Base-by-base conservation (phyloP, 345 rosid species). In the Toxicodendron radicans region DNA sequence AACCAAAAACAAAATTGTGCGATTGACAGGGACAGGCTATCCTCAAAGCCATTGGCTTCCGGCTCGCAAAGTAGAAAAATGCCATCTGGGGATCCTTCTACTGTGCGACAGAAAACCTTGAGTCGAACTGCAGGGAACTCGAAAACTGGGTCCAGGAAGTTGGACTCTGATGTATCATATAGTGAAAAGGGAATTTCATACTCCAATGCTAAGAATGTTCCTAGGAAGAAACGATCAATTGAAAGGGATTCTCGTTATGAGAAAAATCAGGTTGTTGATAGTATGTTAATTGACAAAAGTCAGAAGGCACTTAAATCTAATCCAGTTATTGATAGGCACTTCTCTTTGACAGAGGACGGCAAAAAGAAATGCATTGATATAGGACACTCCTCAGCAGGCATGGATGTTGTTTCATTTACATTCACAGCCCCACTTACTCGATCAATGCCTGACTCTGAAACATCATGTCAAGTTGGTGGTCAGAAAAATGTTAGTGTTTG, bases 1-100 rank as follows among this genome's bases (percentile, higher is more conserved):
- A 77, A 89, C 72, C 98, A 91, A 89, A 95, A 93, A 73, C 99
- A 95, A 73, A 95, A 95, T 76, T 81, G 88, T 68, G 23, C 57
- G 30, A 30, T 68, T 21, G 88, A 82, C 51, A 87, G 74, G 79
- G 88, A 89, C 24, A 91, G 78, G 71, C 69, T 73, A 52, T 72
- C 88, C 21, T 77, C 85, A 65, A 89, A 83, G 78, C 30, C 88
- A 43, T 33, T 33, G 0, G 75, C 43, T 66, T 76, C 92, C 58
- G 79, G 66, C 74, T 64, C 66, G 70, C 87, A 81, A 24, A 57
- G 83, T 60, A 86, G 87, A 80, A 86, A 83, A 81, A 57, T 75
- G 1, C 58, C 48, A 4, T 70, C 90, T 21, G 83, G 78, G 58
- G 82, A 71, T 80, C 68, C 85, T 70, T 74, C 83, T 64, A 66